Base-by-base conservation (phyloP, 192 early-diverging fungal genomes). In the Irineochytrium annulatum region DNA sequence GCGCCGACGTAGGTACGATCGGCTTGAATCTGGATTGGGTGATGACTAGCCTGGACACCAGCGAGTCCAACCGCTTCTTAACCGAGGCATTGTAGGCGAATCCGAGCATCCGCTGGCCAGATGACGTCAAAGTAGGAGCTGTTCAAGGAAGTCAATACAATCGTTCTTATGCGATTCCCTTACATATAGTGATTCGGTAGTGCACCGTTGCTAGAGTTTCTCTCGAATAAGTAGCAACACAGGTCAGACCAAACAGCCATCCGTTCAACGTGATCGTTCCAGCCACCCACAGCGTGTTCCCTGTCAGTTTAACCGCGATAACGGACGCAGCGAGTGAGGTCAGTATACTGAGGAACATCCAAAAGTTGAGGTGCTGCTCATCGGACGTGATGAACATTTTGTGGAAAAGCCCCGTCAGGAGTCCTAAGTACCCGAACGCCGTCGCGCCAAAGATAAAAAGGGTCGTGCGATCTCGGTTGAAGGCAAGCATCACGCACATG, bases 241-340 rank as follows among this genome's bases (percentile, higher is more conserved):
- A 70, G 3, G 34, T 41, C 16, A 72, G 14, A 2, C 70, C 74
- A 74, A 76, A 76, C 4, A 73, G 24, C 74, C 73, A 75, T 11
- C 71, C 72, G 39, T 60, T 67, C 19, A 76, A 32, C 13, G 37
- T 52, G 5, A 57, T 59, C 13, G 72, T 33, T 4, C 24, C n/a
- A 1, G 48, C 19, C 6, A 58, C 52, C 30, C 35, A 68, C 5
- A 51, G 43, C 24, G 20, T 43, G 34, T 58, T 55, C 34, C 53
- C 59, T 19, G 52, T 68, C 27, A 77, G n/a, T 8, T 34, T 3
- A 11, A 74, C 30, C 51, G 67, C 24, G 1, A 55, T 57, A 0
- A 29, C 28, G 3, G 52, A 48, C 31, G 39, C 44, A 14, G 16
- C 70, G 5, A 77, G 26, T 16, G 64, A 52, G 14, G 32, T 5